Evolutionary conservation across 2,329 filamentous ascomycete genomes (phyloP), one percentile per base, ranked within the genome.

Genomic region (Corniculantispora saksenae): DNA sequence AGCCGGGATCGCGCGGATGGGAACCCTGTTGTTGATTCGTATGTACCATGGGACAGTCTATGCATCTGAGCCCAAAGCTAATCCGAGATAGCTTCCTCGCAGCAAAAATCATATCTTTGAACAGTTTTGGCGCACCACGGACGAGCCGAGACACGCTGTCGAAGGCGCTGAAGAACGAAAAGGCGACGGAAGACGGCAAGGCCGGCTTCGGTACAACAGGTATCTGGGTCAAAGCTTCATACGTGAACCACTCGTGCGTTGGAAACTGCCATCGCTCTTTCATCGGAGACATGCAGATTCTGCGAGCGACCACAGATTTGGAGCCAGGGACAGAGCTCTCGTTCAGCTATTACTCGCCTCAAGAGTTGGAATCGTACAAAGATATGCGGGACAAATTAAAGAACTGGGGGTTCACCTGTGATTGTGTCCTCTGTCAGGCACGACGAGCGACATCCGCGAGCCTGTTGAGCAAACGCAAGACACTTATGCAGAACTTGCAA

Each of bases 171-270:
- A 29, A 27, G 10, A 17, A 29, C 7, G 1, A 23, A 3, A 12
- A 6, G 40, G 43, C 10, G 2, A 45, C n/a, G 1, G 1, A n/a
- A 27, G 35, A 17, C n/a, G 5, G 17, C 43, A n/a, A n/a, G 13
- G 6, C 7, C 48, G 35, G 29, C 2, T 69, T 69, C 53, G 63
- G 67, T 45, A 78, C 74, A 15, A 74, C 67, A 38, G 84, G 84
- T 1, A 63, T 86, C 15, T 88, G 84, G 83, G 64, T 74, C 2
- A 65, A 75, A 1, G 81, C 82, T 3, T 83, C 84, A 0, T 75
- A 77, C 63, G 79, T 85, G 67, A 87, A 88, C 65, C 84, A 87
- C 67, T 78, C 77, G 13, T 88, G 85, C 70, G 21, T 78, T 5
- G 70, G 71, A 12, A 87, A 86, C 67, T 79, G 78, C 21, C 66